These are phyloP conservation scores for Lunasporangiospora selenospora DNA, from an alignment of 192 early-diverging fungal species.

Conservation along the genomic window DNA sequence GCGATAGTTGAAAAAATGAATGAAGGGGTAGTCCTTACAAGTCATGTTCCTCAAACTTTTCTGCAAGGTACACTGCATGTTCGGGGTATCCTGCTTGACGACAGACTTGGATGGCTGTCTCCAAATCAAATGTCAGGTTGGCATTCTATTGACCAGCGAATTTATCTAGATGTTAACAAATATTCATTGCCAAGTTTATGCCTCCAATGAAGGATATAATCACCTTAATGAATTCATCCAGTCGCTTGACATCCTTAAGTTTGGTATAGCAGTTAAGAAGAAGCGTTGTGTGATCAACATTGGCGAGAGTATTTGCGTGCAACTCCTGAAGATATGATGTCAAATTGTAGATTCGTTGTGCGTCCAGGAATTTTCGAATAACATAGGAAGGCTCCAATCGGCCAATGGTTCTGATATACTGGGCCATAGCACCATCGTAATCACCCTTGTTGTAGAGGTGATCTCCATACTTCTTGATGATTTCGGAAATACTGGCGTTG, in stretches of 20 bases:
- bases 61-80: conserved; percentile 91
- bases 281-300: conserved; percentile 94
- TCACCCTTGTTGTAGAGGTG: conserved; percentile 92
- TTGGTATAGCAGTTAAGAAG: conserved; percentile 98
- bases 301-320: conserved; percentile 86
- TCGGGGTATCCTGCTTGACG: conserved; percentile 88
- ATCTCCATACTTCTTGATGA: conserved; percentile 94
- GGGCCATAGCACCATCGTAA: conserved; percentile 88
- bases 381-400: conserved; percentile 96
- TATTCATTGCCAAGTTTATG: background rate
- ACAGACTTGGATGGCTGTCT: conserved; percentile 94
- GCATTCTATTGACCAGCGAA: conserved; percentile 36
- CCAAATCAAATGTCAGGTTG: conserved; percentile 89
- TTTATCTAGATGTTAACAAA: background rate
- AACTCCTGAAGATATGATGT: conserved; percentile 90
- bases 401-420: conserved; percentile 92
- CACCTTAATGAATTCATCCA: conserved; percentile 90
- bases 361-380: conserved; percentile 96
- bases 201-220: background rate
- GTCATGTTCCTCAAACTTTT: conserved; percentile 82
- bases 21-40: conserved; percentile 54
- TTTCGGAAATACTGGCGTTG: conserved; percentile 84
- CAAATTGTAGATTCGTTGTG: conserved; percentile 90
- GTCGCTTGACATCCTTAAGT: conserved; percentile 81
- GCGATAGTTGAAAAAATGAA: background rate